Percentiles rank a stretch among this genome's conserved stretches.
Conservation (phyloP, 768 basidiomycete genomes). For the Macrocybe gigantea region DNA sequence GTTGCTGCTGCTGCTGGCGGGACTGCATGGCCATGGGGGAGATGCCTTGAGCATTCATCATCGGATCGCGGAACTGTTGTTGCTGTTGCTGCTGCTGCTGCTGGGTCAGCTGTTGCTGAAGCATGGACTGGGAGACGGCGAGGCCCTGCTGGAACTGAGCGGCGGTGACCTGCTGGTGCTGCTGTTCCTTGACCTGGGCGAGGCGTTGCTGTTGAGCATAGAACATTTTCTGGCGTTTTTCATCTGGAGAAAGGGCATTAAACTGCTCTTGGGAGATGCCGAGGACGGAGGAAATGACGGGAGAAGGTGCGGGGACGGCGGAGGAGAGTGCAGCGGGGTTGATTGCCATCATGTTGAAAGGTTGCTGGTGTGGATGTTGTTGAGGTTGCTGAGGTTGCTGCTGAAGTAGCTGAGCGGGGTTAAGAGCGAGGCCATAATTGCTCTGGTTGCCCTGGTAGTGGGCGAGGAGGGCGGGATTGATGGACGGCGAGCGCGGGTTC, state of each 20-base stretch:
- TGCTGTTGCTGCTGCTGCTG: constrained; percentile 2
- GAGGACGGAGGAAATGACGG: not conserved
- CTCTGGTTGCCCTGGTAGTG: constrained; percentile 1
- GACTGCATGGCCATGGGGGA: constrained; percentile 1
- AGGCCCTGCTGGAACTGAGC: constrained; percentile 6
- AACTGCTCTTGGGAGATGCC: constrained; percentile 9
- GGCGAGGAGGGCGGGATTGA: no score
- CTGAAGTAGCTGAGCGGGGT: constrained; percentile 11
- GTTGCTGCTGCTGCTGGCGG: constrained; percentile 2
- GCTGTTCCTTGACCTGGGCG: constrained; percentile 2
- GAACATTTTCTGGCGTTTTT: constrained; percentile 17
- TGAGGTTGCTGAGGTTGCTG: constrained; percentile 9
- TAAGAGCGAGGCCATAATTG: not conserved
- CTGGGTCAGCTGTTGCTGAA: not conserved
- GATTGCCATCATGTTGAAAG: constrained; percentile 2
- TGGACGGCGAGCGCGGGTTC: no score
- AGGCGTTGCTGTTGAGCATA: constrained; percentile 7
- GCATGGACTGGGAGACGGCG: not conserved
- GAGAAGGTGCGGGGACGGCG: not conserved
- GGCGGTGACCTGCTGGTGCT: constrained; percentile 10
- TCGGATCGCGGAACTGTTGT: constrained; percentile 1
- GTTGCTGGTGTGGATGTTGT: not conserved
- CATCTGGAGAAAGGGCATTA: constrained; percentile 9
- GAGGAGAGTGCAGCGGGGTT: constrained; percentile 12
- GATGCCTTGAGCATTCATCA: not conserved